phyloP scores from a whole-genome alignment of 768 basidiomycete species.

The Boletus sp. region DNA sequence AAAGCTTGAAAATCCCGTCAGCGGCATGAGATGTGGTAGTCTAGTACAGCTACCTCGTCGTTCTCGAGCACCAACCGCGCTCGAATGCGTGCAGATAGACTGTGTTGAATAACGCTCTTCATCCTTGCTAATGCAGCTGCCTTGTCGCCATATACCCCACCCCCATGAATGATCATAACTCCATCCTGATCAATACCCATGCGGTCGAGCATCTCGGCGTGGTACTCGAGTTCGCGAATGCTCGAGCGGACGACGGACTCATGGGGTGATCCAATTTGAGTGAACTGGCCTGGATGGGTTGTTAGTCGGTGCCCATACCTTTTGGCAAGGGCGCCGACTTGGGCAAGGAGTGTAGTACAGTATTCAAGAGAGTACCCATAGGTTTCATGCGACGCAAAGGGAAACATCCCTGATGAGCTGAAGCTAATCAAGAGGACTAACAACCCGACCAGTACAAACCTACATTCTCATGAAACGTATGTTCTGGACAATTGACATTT shows the following conservation, averaged over 20 bases:
- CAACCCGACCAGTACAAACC: not conserved
- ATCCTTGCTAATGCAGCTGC: constrained; percentile 63
- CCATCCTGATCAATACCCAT: constrained; percentile 83
- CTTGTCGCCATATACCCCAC: constrained; percentile 85
- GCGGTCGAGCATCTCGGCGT: constrained; percentile 80
- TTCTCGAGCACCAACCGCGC: constrained; percentile 87
- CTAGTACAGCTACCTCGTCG: constrained; percentile 60
- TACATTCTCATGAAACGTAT: constrained; percentile 81
- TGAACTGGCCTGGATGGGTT: constrained; percentile 86
- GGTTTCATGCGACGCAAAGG: constrained; percentile 77
- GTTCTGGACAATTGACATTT: constrained; percentile 34
- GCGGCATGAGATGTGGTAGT: not conserved
- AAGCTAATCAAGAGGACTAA: not conserved
- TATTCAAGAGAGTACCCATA: constrained; percentile 83
- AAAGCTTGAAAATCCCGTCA: constrained; percentile 43
- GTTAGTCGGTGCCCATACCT: constrained; percentile 78
- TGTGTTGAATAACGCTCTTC: constrained; percentile 59
- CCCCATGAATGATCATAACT: constrained; percentile 87
- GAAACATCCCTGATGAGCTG: constrained; percentile 86
- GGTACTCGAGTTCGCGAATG: constrained; percentile 79
- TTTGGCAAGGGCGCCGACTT: constrained; percentile 64
- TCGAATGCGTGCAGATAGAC: constrained; percentile 61
- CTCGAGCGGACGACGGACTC: constrained; percentile 71
- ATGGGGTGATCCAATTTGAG: constrained; percentile 77
- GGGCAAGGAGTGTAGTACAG: constrained; percentile 51